A percentile compares a stretch with the other conserved stretches of the same genome.
Evolutionary conservation across 495 filamentous ascomycete species (phyloP).

Genomic region (Aspergillus avenaceus): DNA sequence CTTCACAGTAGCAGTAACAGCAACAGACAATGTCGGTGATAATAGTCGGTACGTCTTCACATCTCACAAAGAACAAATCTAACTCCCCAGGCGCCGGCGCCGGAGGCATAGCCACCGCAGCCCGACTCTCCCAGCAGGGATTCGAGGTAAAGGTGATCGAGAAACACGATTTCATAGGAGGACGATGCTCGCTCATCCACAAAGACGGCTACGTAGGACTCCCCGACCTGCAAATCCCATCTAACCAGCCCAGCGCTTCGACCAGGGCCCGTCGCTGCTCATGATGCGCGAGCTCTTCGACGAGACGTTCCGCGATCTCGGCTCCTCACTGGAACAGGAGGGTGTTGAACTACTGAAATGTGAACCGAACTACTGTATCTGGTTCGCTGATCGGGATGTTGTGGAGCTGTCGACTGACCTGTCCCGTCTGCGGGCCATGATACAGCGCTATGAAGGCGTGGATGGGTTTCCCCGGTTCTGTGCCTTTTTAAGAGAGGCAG

Average conservation of each 20-base stretch:
- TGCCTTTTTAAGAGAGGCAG: conserved; percentile 56
- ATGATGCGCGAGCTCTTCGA: conserved; percentile 63
- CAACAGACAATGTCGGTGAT: not conserved
- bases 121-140: conserved; percentile 62
- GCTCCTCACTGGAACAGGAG: conserved; percentile 54
- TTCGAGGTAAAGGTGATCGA: conserved; percentile 63
- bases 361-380: conserved; percentile 66
- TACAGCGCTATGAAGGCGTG: conserved; percentile 61
- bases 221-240: not conserved
- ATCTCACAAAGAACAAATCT: too few relatives aligned
- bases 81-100: conserved; percentile 53
- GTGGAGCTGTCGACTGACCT: conserved; percentile 59
- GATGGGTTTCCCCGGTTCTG: conserved; percentile 62
- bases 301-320: conserved; percentile 60
- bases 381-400: conserved; percentile 58
- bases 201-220: conserved; percentile 47
- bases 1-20: too few relatives aligned
- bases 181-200: conserved; percentile 56
- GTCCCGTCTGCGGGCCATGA: conserved; percentile 58
- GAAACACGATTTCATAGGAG: conserved; percentile 64
- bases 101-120: conserved; percentile 64
- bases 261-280: conserved; percentile 67
- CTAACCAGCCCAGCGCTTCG: conserved; percentile 49
- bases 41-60: too few relatives aligned
- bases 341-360: conserved; percentile 61